These are phyloP conservation scores for Gamsiella multidivaricata DNA, from an alignment of 192 early-diverging fungal genomes.

Conservation along the genomic window DNA sequence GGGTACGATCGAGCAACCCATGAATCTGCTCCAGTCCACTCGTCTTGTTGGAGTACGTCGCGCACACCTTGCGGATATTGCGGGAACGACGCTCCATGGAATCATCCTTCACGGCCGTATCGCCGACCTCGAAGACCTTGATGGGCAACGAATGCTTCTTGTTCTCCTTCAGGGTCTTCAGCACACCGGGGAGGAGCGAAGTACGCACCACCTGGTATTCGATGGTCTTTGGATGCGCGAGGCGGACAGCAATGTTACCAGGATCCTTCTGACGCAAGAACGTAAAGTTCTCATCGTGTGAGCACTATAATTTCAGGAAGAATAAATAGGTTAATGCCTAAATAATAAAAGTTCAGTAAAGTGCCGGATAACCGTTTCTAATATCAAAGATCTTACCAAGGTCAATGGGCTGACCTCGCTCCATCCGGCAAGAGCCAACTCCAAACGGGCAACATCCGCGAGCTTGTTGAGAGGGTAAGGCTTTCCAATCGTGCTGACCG, in stretches of 20 bases:
- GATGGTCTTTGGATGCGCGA: constrained; percentile 91
- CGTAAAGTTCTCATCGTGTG: constrained; percentile 96
- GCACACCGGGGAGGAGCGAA: constrained; percentile 88
- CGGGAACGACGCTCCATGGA: constrained; percentile 79
- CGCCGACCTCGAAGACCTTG: constrained; percentile 96
- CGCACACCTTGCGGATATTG: constrained; percentile 91
- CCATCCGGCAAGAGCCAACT: constrained; percentile 91
- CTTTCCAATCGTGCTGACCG: constrained; percentile 84
- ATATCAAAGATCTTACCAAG: constrained; percentile 69
- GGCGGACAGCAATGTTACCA: constrained; percentile 82
- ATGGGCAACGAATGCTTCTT: constrained; percentile 91
- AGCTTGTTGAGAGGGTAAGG: constrained; percentile 95
- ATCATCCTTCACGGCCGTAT: constrained; percentile 92
- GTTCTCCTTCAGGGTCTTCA: constrained; percentile 92
- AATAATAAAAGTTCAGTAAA: neutral
- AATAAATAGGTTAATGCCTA: constrained; percentile 1
- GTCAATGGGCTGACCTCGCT: constrained; percentile 95
- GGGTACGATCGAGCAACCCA: constrained; percentile 90
- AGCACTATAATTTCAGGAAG: constrained; percentile 79
- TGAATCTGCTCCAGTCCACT: constrained; percentile 91
- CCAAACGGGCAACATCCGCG: constrained; percentile 84
- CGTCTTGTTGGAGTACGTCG: constrained; percentile 83
- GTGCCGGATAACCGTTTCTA: no score
- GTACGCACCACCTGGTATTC: constrained; percentile 96
- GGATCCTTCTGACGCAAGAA: constrained; percentile 86